These are phyloP conservation scores for Salix caprea DNA, from an alignment of 345 rosid species.

Conservation along the genomic window DNA sequence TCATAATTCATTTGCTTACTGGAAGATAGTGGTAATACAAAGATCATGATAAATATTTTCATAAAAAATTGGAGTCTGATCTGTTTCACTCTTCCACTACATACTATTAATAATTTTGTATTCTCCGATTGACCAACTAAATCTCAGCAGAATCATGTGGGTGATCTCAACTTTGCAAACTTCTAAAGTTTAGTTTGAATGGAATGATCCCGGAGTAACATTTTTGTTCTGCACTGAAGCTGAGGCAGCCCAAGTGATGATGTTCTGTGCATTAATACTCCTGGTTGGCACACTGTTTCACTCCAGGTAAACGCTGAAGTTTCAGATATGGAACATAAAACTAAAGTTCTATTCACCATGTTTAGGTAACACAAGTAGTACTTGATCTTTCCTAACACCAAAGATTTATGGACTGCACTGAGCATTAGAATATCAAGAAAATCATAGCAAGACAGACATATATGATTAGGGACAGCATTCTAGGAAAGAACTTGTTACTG, in stretches of 20 bases:
- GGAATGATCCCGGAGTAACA: neutral
- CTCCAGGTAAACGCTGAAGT: neutral
- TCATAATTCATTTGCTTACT: neutral
- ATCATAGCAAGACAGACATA: neutral
- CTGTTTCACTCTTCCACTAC: neutral
- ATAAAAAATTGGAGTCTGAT: neutral
- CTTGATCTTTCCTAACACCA: neutral
- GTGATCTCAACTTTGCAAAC: neutral
- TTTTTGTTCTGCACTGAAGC: neutral
- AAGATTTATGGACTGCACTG: neutral
- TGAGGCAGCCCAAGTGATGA: neutral
- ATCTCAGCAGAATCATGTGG: neutral
- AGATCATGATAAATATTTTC: neutral
- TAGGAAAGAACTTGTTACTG: slow-evolving; percentile 1
- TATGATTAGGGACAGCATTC: neutral
- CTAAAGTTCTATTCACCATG: neutral
- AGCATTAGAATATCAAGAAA: neutral
- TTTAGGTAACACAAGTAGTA: neutral
- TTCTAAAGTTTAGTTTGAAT: neutral
- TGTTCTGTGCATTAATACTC: neutral
- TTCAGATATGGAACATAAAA: neutral
- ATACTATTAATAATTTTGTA: neutral
- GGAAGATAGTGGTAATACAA: neutral
- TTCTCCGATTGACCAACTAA: neutral
- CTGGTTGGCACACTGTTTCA: neutral